phyloP scores from a whole-genome alignment of 1,284 basidiomycete species.

The Phlebopus sp. region DNA sequence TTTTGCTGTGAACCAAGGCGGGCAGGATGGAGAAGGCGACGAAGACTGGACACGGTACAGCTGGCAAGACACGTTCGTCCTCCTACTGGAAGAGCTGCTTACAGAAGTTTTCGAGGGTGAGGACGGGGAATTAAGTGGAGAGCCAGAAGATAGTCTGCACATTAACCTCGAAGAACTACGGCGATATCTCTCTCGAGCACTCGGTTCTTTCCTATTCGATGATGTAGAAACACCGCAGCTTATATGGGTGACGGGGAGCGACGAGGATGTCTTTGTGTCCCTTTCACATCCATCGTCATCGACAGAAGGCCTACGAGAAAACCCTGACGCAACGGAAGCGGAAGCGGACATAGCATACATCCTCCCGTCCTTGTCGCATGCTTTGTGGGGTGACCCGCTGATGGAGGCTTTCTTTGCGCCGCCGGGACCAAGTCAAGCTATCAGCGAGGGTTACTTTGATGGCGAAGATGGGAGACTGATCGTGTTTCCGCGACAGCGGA shows the following conservation, averaged over 20 bases:
- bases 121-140: not conserved
- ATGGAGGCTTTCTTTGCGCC: constrained; percentile 60
- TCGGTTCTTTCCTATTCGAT: constrained; percentile 70
- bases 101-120: constrained; percentile 22
- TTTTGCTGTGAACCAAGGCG: constrained; percentile 5
- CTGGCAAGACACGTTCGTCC: constrained; percentile 72
- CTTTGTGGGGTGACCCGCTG: constrained; percentile 73
- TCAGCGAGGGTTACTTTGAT: constrained; percentile 59
- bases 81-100: constrained; percentile 55
- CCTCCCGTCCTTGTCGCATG: constrained; percentile 50
- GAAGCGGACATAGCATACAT: constrained; percentile 40
- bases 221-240: constrained; percentile 69
- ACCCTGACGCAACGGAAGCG: not conserved
- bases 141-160: constrained; percentile 19
- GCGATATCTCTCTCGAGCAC: constrained; percentile 56
- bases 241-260: constrained; percentile 57
- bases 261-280: constrained; percentile 48
- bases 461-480: constrained; percentile 41
- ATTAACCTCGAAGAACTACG: constrained; percentile 46
- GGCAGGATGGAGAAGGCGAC: constrained; percentile 13
- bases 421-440: constrained; percentile 43
- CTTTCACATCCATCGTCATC: constrained; percentile 12
- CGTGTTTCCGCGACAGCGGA: constrained; percentile 43
- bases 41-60: constrained; percentile 46
- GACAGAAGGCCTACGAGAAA: constrained; percentile 1